These are phyloP conservation scores for Euphrasia confusa DNA, from an alignment of 257 asterid genomes.

Conservation along the genomic window DNA sequence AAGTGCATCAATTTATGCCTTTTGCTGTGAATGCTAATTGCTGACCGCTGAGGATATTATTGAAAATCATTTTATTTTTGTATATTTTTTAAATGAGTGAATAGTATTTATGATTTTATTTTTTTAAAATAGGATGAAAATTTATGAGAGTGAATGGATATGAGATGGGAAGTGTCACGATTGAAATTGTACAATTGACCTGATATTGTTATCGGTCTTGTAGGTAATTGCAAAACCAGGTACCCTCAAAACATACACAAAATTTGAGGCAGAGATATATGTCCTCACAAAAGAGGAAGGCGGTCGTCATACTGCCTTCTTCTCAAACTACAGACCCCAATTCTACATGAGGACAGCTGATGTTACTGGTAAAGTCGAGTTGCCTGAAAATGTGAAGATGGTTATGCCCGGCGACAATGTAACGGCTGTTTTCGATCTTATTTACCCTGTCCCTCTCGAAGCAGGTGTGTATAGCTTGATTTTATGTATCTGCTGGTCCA, in stretches of 20 bases:
- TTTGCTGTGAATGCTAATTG: no score
- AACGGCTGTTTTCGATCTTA: slow-evolving; percentile 87
- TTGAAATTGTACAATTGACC: no score
- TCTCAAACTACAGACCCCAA: slow-evolving; percentile 92
- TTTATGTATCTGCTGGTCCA: background rate
- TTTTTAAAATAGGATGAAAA: background rate
- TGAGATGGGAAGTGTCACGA: background rate
- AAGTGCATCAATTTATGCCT: no score
- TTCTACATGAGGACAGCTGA: slow-evolving; percentile 99
- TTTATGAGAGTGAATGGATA: background rate
- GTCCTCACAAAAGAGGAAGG: slow-evolving; percentile 99
- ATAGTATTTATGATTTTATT: background rate
- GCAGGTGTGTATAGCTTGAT: slow-evolving; percentile 41
- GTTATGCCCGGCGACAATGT: slow-evolving; percentile 99
- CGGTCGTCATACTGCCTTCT: slow-evolving; percentile 98
- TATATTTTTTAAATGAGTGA: background rate
- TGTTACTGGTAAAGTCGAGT: slow-evolving; percentile 90
- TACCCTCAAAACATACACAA: slow-evolving; percentile 78
- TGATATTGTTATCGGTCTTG: background rate
- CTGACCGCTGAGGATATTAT: no score
- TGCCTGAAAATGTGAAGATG: slow-evolving; percentile 98
- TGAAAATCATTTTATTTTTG: background rate
- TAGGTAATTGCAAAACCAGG: slow-evolving; percentile 95
- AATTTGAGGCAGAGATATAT: slow-evolving; percentile 93
- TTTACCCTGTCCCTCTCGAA: slow-evolving; percentile 85